phyloP scores from a whole-genome alignment of 2,329 filamentous ascomycete genomes.

The Colletotrichum cordylinicola region DNA sequence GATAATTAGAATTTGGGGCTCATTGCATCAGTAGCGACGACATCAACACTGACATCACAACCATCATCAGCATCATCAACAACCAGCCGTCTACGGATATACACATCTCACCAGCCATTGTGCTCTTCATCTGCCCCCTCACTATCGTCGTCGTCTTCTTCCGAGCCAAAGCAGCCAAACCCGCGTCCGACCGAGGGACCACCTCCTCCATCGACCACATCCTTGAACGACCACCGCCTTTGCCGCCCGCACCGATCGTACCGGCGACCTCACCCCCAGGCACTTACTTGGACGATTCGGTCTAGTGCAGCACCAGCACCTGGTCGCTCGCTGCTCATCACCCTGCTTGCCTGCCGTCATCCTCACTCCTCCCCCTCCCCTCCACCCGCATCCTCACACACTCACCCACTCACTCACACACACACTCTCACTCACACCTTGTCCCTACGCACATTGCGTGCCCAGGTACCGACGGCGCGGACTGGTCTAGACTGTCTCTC shows the following conservation, averaged over 20 bases:
- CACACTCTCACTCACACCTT: background rate
- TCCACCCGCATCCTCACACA: background rate
- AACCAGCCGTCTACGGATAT: background rate
- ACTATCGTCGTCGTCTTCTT: background rate
- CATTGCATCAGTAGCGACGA: background rate
- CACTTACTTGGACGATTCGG: background rate
- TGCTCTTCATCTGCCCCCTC: background rate
- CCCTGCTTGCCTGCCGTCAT: background rate
- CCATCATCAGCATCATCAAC: background rate
- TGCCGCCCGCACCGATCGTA: constrained; percentile 10
- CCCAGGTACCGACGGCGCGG: constrained; percentile 12
- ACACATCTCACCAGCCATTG: background rate
- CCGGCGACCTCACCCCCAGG: background rate
- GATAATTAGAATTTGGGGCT: background rate
- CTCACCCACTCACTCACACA: background rate
- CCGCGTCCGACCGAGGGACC: constrained; percentile 15
- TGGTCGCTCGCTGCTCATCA: background rate
- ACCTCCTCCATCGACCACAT: background rate
- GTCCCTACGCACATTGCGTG: background rate
- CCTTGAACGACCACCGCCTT: constrained; percentile 1
- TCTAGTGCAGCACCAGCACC: background rate
- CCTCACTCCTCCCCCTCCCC: background rate
- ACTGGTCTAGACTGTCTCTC: constrained; percentile 13
- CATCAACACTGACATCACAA: background rate
- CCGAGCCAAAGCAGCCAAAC: background rate